Base-by-base conservation (phyloP, 306 rosid species). In the Glycine tomentella region DNA sequence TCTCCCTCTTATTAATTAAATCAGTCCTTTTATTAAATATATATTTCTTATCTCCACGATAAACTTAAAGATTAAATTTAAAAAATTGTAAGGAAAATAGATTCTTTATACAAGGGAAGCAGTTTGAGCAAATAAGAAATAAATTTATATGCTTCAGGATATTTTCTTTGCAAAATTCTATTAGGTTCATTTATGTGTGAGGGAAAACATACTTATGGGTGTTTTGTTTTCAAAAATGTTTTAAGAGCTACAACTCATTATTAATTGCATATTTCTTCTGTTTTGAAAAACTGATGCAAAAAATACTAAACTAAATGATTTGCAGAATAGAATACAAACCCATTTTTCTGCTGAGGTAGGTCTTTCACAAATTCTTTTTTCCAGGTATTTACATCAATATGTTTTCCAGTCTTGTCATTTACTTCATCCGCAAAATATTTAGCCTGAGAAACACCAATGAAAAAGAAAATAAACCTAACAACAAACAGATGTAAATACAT, bases 301-400 rank as follows among this genome's bases (percentile, higher is more conserved):
- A 36, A 45, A 5, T n/a, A 42, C 25, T 10, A 65, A 34, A 82
- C 34, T 76, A 81, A 80, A 63, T 34, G 63, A 53, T 31, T 42
- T 52, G 51, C 49, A 56, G 80, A 79, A 51, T 5, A 51, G 77
- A 66, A 59, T 61, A 89, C 90, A 42, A 66, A 95, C 99, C 99
- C 98, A 80, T 96, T 96, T 86, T 87, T 79, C 87, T 96, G 99
- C 83, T 86, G 91, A 25, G 99, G 99, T 82, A 96, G 97, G 83
- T 93, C 97, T 72, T 90, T 88, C 8, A 93, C 97, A 77, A 87
- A 92, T 87, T 96, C 99, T 78, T 80, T 91, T 80, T 82, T 52
- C 99, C 99, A 96, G 55, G 93, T 88, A 84, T 89, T 92, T 58
- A 92, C 79, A 76, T 92, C 88, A 48, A 93, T 77, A 46, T 89